Evolutionary conservation across 1,139 yeast species (phyloP).

Genomic region (Candida anutae): DNA sequence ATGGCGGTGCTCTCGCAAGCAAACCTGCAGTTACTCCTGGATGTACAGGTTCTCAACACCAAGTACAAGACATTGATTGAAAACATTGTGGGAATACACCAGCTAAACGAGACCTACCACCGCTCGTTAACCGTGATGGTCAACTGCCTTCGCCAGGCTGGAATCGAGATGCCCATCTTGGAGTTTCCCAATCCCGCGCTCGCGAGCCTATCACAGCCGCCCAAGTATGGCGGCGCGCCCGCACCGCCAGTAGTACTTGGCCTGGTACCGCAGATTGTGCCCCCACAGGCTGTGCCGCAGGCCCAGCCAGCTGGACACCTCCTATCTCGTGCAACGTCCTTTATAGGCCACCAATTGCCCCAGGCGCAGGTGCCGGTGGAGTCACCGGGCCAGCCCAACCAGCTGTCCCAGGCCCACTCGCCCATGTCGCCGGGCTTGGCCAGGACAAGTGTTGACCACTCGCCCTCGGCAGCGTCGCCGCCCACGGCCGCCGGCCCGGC

Average conservation of each 20-base stretch:
- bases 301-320: constrained; percentile 4
- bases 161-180: constrained; percentile 59
- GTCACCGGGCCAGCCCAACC: constrained; percentile 9
- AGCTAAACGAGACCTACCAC: constrained; percentile 49
- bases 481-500: constrained; percentile 3
- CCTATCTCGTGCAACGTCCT: constrained; percentile 4
- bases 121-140: constrained; percentile 44
- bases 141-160: constrained; percentile 45
- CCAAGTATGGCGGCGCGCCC: constrained; percentile 2
- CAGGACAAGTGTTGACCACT: background rate
- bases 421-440: constrained; percentile 5
- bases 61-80: constrained; percentile 63
- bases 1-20: constrained; percentile 36
- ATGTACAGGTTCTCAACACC: constrained; percentile 38
- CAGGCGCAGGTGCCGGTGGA: constrained; percentile 8
- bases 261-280: constrained; percentile 3
- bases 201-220: constrained; percentile 15
- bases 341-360: constrained; percentile 4
- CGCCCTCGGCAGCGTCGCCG: constrained; percentile 6
- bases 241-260: constrained; percentile 2
- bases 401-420: constrained; percentile 8
- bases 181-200: constrained; percentile 43
- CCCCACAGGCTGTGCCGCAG: constrained; percentile 5
- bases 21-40: constrained; percentile 32
- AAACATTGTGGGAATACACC: constrained; percentile 47